Conservation (phyloP, 129 eudicot species). For the Mikania micrantha region DNA sequence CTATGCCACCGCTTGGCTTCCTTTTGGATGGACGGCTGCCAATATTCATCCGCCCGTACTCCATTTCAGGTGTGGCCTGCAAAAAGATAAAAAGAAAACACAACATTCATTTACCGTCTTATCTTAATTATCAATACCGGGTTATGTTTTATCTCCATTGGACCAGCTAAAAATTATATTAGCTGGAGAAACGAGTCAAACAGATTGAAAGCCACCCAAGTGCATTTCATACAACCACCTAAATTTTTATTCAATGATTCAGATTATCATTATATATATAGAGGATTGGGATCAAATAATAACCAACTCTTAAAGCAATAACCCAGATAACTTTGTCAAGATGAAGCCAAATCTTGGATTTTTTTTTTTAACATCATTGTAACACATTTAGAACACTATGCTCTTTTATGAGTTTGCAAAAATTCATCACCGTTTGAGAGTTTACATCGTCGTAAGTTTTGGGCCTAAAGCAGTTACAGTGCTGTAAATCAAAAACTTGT, state of each 20-base stretch:
- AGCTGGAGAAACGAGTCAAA: background rate
- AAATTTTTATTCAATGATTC: background rate
- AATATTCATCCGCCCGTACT: conserved; percentile 92
- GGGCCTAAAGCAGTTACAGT: too few relatives aligned
- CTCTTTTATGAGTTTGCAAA: too few relatives aligned
- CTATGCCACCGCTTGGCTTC: conserved; percentile 93
- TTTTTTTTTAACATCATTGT: too few relatives aligned
- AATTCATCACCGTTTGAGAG: too few relatives aligned
- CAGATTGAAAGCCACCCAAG: background rate
- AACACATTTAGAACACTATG: too few relatives aligned
- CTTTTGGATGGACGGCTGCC: conserved; percentile 97
- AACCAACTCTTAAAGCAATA: too few relatives aligned
- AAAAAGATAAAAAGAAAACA: background rate
- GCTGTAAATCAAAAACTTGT: too few relatives aligned
- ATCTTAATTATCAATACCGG: background rate
- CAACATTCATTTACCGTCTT: background rate
- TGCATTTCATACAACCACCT: background rate
- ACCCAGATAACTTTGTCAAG: too few relatives aligned
- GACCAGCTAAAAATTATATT: background rate
- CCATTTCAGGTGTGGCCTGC: conserved; percentile 91
- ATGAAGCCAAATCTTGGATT: too few relatives aligned
- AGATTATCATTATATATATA: background rate
- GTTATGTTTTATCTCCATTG: background rate
- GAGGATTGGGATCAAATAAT: too few relatives aligned
- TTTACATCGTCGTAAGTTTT: too few relatives aligned